Evolutionary conservation across 768 basidiomycete genomes (phyloP), one percentile per base, ranked within the genome.

Genomic region (Lentinula edodes): DNA sequence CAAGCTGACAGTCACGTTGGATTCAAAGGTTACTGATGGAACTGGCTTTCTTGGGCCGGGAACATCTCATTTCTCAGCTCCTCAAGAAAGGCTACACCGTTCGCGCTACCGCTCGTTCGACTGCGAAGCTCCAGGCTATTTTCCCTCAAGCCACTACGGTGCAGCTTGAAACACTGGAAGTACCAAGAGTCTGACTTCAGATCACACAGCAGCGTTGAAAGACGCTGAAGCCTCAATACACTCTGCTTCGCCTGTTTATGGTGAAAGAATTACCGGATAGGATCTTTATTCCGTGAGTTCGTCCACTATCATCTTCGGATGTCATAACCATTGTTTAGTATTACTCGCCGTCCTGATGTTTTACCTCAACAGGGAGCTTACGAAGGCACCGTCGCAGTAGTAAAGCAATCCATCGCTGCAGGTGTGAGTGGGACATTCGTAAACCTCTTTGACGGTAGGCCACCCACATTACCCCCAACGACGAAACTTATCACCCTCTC

Each of bases 201-300:
- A 52, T 46, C 61, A 60, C 34, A 55, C 66, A 7, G 54, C 48
- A 7, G 67, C 64, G 2, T 59, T 66, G 45, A 62, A 68, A 56
- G 66, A 66, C 61, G 48, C 60, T 16, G 45, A 36, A 23, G 62
- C 62, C 4, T n/a, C 59, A 12, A 53, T 63, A 18, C 62, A 63
- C 28, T 6, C 20, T 28, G 62, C 62, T 15, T 51, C 35, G 18
- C 61, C 55, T 10, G 15, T 28, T n/a, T 50, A 16, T 20, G 28
- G 35, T 12, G 36, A 42, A 15, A 54, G 61, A 15, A 46, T 55
- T 32, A 8, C 36, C 1, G 42, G 41, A 15, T 32, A 55, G 38
- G 53, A 55, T 12, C 12, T 62, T 6, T 62, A 55, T 39, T n/a
- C 67, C 51, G 62, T 50, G 9, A 35, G 58, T 46, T 28, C 15